These are phyloP conservation scores for Colletotrichum phormii DNA, from an alignment of 2,329 filamentous ascomycete species.

Conservation along the genomic window DNA sequence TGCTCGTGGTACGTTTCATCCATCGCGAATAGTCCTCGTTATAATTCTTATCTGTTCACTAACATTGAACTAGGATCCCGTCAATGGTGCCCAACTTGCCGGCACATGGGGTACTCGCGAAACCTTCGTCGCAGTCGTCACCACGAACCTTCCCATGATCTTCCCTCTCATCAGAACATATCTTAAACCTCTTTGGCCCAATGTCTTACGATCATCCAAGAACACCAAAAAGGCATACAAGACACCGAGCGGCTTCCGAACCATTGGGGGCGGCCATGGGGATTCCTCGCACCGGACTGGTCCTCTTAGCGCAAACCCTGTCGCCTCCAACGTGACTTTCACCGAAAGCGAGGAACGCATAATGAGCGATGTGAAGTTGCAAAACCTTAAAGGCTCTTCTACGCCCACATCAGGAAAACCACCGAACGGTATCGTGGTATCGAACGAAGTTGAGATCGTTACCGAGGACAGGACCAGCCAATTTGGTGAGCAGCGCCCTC, in stretches of 20 bases:
- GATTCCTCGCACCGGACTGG: slow-evolving; percentile 41
- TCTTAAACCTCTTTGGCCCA: slow-evolving; percentile 46
- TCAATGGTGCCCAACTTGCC: slow-evolving; percentile 53
- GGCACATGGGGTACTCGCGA: slow-evolving; percentile 57
- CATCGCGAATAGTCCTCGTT: not conserved
- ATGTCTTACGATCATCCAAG: slow-evolving; percentile 46
- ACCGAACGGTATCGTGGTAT: slow-evolving; percentile 52
- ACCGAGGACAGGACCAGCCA: slow-evolving; percentile 39
- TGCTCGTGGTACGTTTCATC: slow-evolving; percentile 46
- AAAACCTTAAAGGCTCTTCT: slow-evolving; percentile 45
- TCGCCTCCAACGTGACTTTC: slow-evolving; percentile 50
- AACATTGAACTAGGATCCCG: slow-evolving; percentile 48
- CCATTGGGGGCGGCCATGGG: slow-evolving; percentile 35
- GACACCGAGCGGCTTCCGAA: slow-evolving; percentile 32
- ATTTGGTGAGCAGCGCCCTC: not conserved
- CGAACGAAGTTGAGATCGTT: slow-evolving; percentile 52
- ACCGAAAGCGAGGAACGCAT: slow-evolving; percentile 54
- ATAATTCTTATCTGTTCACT: not conserved
- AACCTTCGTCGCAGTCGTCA: slow-evolving; percentile 56
- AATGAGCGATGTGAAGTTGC: slow-evolving; percentile 55
- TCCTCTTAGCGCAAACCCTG: slow-evolving; percentile 46
- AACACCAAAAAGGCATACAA: slow-evolving; percentile 38
- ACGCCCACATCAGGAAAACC: slow-evolving; percentile 35
- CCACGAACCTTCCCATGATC: slow-evolving; percentile 57
- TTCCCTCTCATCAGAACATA: slow-evolving; percentile 57